Evolutionary conservation across 441 rosid species (phyloP).

Genomic region (Capsella rubella): DNA sequence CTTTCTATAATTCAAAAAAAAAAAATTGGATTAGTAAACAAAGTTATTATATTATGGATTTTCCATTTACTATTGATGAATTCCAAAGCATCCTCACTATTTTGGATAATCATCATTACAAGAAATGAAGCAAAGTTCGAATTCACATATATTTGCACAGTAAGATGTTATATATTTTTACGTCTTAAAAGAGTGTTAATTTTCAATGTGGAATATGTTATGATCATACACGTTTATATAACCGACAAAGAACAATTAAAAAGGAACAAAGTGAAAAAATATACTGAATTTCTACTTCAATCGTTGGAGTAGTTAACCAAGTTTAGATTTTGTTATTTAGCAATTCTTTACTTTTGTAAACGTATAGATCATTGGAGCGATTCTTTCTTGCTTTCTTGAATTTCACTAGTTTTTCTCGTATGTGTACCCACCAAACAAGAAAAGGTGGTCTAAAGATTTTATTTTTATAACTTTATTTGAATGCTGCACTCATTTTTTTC

Average conservation of each 20-base stretch:
- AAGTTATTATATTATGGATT: not conserved
- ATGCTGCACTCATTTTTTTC: slow-evolving; percentile 38
- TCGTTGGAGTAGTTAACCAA: slow-evolving; percentile 29
- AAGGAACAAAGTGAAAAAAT: slow-evolving; percentile 10
- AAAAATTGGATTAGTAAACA: not conserved
- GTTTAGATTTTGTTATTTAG: not conserved
- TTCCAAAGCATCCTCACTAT: not conserved
- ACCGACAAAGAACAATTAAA: not conserved
- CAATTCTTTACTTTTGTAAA: slow-evolving; percentile 24
- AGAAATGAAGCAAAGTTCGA: not conserved
- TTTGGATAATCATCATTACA: slow-evolving; percentile 4
- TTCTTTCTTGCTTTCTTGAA: slow-evolving; percentile 38
- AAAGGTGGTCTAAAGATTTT: slow-evolving; percentile 45
- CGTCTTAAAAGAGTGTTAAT: slow-evolving; percentile 1
- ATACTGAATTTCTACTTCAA: slow-evolving; percentile 17
- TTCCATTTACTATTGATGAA: not conserved
- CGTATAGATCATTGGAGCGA: slow-evolving; percentile 17
- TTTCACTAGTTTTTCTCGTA: slow-evolving; percentile 40
- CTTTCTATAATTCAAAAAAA: too few species aligned
- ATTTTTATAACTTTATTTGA: slow-evolving; percentile 41
- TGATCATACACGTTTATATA: slow-evolving; percentile 14
- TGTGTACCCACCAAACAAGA: slow-evolving; percentile 48
- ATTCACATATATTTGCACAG: not conserved
- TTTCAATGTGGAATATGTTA: slow-evolving; percentile 2
- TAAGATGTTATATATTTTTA: not conserved